phyloP scores from a whole-genome alignment of 2,329 filamentous ascomycete genomes.

The Helotiales sp. region DNA sequence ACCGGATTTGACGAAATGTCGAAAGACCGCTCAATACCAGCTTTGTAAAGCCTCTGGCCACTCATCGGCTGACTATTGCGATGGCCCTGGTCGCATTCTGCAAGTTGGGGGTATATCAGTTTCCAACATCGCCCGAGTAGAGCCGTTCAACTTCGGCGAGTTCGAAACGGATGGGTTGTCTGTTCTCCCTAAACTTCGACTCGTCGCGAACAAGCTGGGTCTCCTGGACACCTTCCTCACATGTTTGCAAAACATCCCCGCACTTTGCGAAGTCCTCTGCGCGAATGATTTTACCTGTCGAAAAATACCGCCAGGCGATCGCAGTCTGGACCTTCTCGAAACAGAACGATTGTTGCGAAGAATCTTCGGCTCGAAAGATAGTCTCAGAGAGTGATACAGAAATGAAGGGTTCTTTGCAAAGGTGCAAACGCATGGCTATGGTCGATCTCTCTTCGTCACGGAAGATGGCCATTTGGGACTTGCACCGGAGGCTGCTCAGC shows the following conservation, averaged over 20 bases:
- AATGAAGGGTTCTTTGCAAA: neutral
- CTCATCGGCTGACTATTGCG: neutral
- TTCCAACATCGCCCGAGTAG: neutral
- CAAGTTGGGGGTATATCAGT: neutral
- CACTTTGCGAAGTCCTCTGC: neutral
- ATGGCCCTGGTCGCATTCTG: neutral
- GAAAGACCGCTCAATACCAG: neutral
- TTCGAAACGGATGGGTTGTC: neutral
- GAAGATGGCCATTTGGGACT: constrained; percentile 15
- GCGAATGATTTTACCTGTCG: neutral
- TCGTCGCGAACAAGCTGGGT: neutral
- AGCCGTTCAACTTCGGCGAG: neutral
- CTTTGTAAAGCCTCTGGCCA: neutral
- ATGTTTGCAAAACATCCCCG: neutral
- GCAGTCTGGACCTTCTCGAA: neutral
- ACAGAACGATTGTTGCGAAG: neutral
- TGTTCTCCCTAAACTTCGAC: neutral
- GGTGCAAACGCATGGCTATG: neutral
- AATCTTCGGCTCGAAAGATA: neutral
- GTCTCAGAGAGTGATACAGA: neutral
- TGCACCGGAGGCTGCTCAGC: constrained; percentile 1
- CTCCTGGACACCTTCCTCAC: neutral
- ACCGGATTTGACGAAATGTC: constrained; percentile 6
- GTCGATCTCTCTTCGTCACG: constrained; percentile 10
- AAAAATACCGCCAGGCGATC: neutral